phyloP scores from a whole-genome alignment of 345 rosid species.

The Linum lewisii region DNA sequence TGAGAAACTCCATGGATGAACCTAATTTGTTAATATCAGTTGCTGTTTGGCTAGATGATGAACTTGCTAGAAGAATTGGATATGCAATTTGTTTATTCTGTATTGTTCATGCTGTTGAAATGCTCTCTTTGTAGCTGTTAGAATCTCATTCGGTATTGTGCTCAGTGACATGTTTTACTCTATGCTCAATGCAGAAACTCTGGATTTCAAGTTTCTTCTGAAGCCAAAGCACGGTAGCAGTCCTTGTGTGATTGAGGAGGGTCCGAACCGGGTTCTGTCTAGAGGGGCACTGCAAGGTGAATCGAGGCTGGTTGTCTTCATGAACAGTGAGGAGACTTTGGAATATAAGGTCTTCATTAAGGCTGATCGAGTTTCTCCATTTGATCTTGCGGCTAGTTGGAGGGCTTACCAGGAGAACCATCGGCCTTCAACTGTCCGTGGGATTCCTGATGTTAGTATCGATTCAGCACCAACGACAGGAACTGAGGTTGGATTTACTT shows the following conservation, averaged over 20 bases:
- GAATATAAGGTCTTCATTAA: conserved; percentile 71
- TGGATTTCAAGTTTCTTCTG: conserved; percentile 97
- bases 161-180: neutral
- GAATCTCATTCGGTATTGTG: neutral
- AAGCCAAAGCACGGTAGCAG: conserved; percentile 59
- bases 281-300: conserved; percentile 83
- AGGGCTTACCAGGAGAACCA: conserved; percentile 89
- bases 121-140: too few relatives aligned
- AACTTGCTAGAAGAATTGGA: too few relatives aligned
- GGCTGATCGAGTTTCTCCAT: conserved; percentile 89
- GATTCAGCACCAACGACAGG: conserved; percentile 44
- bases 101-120: too few relatives aligned
- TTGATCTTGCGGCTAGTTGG: conserved; percentile 99
- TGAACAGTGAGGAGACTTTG: conserved; percentile 59
- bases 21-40: too few relatives aligned
- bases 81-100: too few relatives aligned
- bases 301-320: conserved; percentile 58
- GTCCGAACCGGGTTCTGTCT: conserved; percentile 59
- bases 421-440: conserved; percentile 88
- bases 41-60: too few relatives aligned
- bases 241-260: conserved; percentile 85
- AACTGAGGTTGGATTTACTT: conserved; percentile 40
- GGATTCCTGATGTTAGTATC: conserved; percentile 89
- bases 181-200: conserved; percentile 46
- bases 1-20: neutral